Percentiles rank a stretch among this genome's conserved stretches.
phyloP scores from a whole-genome alignment of 2,329 filamentous ascomycete genomes.

The Ascochyta clinopodiicola region DNA sequence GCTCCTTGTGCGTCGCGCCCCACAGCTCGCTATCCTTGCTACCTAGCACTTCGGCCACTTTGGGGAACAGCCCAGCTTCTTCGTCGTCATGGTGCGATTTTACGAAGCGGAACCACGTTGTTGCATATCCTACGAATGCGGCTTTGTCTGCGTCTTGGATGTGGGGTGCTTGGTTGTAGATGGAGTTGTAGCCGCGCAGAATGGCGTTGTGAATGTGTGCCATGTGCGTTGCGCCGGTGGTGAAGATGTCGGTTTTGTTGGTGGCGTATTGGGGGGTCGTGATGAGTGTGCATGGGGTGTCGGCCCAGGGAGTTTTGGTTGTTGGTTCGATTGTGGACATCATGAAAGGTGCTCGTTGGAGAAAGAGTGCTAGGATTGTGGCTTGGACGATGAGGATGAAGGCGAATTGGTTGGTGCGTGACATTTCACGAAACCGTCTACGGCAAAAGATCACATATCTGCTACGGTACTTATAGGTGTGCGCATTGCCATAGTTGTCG shows the following conservation, averaged over 20 bases:
- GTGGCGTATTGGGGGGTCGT: slow-evolving; percentile 40
- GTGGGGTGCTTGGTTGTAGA: slow-evolving; percentile 48
- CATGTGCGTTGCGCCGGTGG: slow-evolving; percentile 46
- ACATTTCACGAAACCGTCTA: neutral
- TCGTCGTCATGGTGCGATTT: slow-evolving; percentile 49
- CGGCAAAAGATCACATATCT: neutral
- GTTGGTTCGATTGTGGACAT: slow-evolving; percentile 7
- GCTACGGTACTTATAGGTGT: neutral
- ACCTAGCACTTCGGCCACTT: slow-evolving; percentile 39
- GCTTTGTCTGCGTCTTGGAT: slow-evolving; percentile 39
- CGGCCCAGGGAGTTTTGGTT: slow-evolving; percentile 37
- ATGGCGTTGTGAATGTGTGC: slow-evolving; percentile 51
- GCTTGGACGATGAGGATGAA: slow-evolving; percentile 14
- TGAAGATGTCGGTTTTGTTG: slow-evolving; percentile 44
- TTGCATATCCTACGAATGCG: slow-evolving; percentile 46
- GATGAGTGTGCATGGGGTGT: slow-evolving; percentile 37
- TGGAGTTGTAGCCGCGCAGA: slow-evolving; percentile 50
- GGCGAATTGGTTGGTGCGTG: slow-evolving; percentile 10
- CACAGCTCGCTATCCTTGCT: slow-evolving; percentile 33
- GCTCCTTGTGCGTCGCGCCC: slow-evolving; percentile 42
- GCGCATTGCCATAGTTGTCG: neutral
- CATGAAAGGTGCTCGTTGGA: slow-evolving; percentile 17
- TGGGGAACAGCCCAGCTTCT: slow-evolving; percentile 45
- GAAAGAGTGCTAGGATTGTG: slow-evolving; percentile 13
- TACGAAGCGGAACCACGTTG: slow-evolving; percentile 45